Evolutionary conservation across 805 yeast genomes (phyloP), one percentile per base, ranked within the genome.

Genomic region (Wickerhamomyces chaumierensis): DNA sequence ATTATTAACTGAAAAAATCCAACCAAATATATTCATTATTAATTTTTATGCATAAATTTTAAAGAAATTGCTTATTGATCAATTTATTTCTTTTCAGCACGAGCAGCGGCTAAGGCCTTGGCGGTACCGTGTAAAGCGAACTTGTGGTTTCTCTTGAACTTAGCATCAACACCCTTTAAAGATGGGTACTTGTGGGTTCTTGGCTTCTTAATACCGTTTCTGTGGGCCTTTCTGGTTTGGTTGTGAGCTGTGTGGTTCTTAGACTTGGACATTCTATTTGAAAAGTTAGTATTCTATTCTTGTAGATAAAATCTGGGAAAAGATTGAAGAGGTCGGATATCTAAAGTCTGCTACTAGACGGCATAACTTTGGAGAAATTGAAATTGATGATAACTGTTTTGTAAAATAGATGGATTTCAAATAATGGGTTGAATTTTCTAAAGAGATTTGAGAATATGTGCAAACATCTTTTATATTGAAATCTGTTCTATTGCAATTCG

Each of bases 161-260:
- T 92, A 67, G 98, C 80, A 72, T 92, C 97, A 69, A 90, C 96
- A 78, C 95, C 95, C 75, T 85, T 90, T 72, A 86, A 78, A 55
- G 97, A 88, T 58, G 96, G 95, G 81, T 90, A 87, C 78, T 85
- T 88, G 94, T 78, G 73, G 65, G 95, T 81, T 81, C 78, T 84
- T 61, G 96, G 96, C 88, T 90, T 92, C 84, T 90, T 90, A 78
- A 92, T 90, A 77, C 98, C 98, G 83, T 92, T 92, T 69, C 81
- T 88, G 96, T 92, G 98, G 65, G 97, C 97, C 94, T 92, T 92
- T 69, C 73, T 83, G 87, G 82, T 84, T 75, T 90, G 97, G 94
- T 92, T 92, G 75, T 92, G 98, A 74, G 87, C 88, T 73, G 98
- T 92, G 71, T 92, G 97, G 76, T 92, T 92, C 96, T 92, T 92